These are phyloP conservation scores for Solanum arcanum DNA, from an alignment of 257 asterid genomes.

Conservation along the genomic window DNA sequence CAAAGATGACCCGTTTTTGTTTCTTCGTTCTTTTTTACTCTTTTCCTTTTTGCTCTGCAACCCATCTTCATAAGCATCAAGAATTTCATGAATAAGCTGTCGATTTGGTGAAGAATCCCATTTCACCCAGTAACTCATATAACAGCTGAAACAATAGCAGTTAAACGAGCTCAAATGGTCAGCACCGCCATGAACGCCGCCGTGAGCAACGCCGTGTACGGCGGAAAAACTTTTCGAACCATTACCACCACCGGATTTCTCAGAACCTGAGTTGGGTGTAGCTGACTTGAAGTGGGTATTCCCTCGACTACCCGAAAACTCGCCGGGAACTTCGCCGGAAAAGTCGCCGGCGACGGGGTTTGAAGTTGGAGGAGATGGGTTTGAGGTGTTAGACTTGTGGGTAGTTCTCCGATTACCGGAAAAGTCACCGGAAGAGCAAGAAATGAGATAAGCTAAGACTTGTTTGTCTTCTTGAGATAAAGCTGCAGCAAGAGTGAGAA, in stretches of 20 bases:
- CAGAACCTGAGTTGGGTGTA: background rate
- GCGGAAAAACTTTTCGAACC: slow-evolving; percentile 18
- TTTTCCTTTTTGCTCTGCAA: slow-evolving; percentile 27
- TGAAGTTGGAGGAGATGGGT: background rate
- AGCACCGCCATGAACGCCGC: background rate
- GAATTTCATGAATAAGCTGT: slow-evolving; percentile 53
- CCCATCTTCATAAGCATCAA: slow-evolving; percentile 58
- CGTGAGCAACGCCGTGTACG: background rate
- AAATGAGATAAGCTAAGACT: slow-evolving; percentile 54
- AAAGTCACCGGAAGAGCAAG: slow-evolving; percentile 27
- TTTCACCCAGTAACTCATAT: slow-evolving; percentile 56
- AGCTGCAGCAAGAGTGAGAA: slow-evolving; percentile 36
- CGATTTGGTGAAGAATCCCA: slow-evolving; percentile 76
- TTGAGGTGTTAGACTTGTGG: background rate
- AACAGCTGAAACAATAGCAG: slow-evolving; percentile 71
- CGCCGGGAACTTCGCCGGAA: background rate
- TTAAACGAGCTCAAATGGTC: slow-evolving; percentile 47
- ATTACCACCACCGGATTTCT: background rate
- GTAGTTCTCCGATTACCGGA: background rate
- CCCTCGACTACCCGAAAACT: background rate
- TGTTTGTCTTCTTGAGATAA: slow-evolving; percentile 45
- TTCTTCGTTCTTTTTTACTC: slow-evolving; percentile 34
- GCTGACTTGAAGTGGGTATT: background rate
- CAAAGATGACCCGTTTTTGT: background rate
- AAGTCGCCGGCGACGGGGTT: background rate